Base-by-base conservation (phyloP, 768 basidiomycete genomes). In the Gyrodon lividus region DNA sequence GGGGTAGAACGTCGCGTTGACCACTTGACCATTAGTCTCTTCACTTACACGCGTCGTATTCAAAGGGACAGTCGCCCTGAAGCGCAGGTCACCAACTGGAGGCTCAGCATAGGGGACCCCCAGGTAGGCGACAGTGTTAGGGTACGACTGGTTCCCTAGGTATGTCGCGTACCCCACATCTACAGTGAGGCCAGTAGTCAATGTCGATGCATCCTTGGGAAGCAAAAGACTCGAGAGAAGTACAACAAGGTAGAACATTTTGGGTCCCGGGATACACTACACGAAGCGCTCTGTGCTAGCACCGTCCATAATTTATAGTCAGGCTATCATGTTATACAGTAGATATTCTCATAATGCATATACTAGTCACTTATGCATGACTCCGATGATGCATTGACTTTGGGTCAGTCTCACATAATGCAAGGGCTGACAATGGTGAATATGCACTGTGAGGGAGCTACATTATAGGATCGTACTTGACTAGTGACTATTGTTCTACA, bases 81-180 rank as follows among this genome's bases (percentile, higher is more conserved):
- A 77, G 30, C 74, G 70, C 35, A 74, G 65, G 16, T 73, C 59
- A 0, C 74, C 76, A 26, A 72, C 43, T 4, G 77, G 75, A 12
- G 76, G 62, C 52, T 77, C 75, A 20, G 75, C 75, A 52, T 70
- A 76, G 19, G 71, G 75, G 34, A 77, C 59, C 2, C 76, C 77
- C 54, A 86, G 70, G 60, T 78, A 86, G 0, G 81, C 79, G 16
- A 82, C 78, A 10, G 77, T 74, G 54, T 83, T 76, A 0, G 77
- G 73, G 54, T 69, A 78, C 1, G 77, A 74, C 8, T 68, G 67
- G 52, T 81, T 82, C 2, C 83, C 84, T 4, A 71, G 68, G 57
- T 83, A 86, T 47, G 70, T 74, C 1, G 79, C 80, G 51, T 87
- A 84, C 14, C 82, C 83, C 13, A 80, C 73, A 56, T 83, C 76